Evolutionary conservation across 768 basidiomycete species (phyloP).

Genomic region (Suillus spraguei): DNA sequence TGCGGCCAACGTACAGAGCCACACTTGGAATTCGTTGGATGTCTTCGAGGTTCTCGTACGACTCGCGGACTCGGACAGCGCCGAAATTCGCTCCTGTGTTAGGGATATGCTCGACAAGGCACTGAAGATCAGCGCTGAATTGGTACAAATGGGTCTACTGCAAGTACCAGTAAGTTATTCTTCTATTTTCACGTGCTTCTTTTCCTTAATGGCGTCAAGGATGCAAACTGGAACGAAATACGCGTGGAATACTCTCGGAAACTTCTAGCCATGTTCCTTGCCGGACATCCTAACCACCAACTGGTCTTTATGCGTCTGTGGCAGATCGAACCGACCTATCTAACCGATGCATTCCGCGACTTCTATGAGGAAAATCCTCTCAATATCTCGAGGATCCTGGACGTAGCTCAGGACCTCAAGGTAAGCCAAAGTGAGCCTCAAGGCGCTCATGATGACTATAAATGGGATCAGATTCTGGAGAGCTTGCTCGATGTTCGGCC

Average conservation of each 20-base stretch:
- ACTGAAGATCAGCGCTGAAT: conserved; percentile 89
- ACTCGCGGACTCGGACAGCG: conserved; percentile 68
- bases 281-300: conserved; percentile 92
- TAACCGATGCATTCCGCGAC: conserved; percentile 86
- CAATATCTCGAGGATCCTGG: conserved; percentile 92
- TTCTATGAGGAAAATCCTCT: conserved; percentile 92
- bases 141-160: conserved; percentile 91
- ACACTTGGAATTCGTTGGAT: conserved; percentile 94
- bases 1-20: conserved; percentile 87
- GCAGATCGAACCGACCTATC: conserved; percentile 85
- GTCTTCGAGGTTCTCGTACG: conserved; percentile 87
- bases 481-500: conserved; percentile 89
- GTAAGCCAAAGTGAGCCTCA: conserved; percentile 41
- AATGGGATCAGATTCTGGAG: conserved; percentile 72
- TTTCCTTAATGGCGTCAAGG: conserved; percentile 36
- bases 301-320: conserved; percentile 97
- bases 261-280: conserved; percentile 86
- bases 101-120: conserved; percentile 94
- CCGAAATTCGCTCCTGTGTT: conserved; percentile 75
- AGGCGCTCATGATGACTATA: conserved; percentile 10
- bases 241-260: conserved; percentile 86
- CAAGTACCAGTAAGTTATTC: conserved; percentile 77
- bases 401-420: conserved; percentile 94
- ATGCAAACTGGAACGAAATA: conserved; percentile 86
- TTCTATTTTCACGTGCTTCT: conserved; percentile 10